Evolutionary conservation across 192 early-diverging fungal genomes (phyloP).

Genomic region (Umbelopsis ramanniana): DNA sequence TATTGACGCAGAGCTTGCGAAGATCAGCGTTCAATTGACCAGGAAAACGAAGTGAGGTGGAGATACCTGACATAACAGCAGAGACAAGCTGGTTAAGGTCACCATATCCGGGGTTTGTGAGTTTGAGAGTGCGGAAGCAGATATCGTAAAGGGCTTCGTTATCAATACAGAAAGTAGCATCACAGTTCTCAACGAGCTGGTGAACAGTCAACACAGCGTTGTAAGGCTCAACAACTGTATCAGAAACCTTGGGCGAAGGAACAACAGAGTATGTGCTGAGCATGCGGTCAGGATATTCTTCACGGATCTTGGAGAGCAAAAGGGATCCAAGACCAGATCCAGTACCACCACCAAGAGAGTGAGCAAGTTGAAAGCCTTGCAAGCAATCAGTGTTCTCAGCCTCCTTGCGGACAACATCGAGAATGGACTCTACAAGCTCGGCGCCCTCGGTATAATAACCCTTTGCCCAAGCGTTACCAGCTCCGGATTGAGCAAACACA

Average conservation of each 20-base stretch:
- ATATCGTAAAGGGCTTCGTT: conserved; percentile 99
- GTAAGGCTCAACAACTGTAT: conserved; percentile 99
- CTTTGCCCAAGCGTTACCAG: conserved; percentile 97
- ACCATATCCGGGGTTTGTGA: conserved; percentile 87
- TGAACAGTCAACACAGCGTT: conserved; percentile 97
- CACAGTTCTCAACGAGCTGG: conserved; percentile 98
- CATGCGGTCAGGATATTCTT: conserved; percentile 79
- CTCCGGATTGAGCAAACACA: conserved; percentile 68
- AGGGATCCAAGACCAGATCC: conserved; percentile 74
- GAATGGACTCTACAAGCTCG: conserved; percentile 66
- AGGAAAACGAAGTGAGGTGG: conserved; percentile 98
- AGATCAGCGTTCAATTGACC: conserved; percentile 94
- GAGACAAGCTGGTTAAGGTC: conserved; percentile 97
- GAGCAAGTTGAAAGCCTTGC: conserved; percentile 75
- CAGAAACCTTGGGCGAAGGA: conserved; percentile 72
- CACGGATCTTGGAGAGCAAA: conserved; percentile 73
- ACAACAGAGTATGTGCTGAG: conserved; percentile 78
- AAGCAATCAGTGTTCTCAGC: conserved; percentile 68
- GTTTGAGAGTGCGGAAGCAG: conserved; percentile 96
- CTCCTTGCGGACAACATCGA: conserved; percentile 71
- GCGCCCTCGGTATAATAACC: conserved; percentile 82
- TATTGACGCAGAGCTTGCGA: conserved; percentile 84
- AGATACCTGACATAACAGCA: conserved; percentile 96
- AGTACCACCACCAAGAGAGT: conserved; percentile 78
- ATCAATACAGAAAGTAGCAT: conserved; percentile 99